Percentiles rank a stretch among this genome's conserved stretches.
Conservation (phyloP, 306 rosid species). For the Dalbergia oliveri region DNA sequence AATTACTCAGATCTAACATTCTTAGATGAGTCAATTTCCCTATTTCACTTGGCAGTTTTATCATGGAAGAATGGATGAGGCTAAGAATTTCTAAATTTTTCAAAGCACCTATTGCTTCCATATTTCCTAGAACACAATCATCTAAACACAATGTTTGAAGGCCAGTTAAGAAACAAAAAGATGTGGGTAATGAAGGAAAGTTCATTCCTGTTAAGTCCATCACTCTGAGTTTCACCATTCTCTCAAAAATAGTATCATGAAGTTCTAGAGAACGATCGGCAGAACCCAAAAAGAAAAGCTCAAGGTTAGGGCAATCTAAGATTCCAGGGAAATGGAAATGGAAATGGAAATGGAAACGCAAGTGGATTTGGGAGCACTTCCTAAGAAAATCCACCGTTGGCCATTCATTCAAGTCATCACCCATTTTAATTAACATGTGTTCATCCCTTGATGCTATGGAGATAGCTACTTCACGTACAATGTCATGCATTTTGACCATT, state of each 20-base stretch:
- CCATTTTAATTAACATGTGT: background rate
- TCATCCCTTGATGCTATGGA: background rate
- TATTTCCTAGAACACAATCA: background rate
- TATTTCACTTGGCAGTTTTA: background rate
- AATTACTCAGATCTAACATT: background rate
- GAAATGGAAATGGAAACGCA: fast-evolving
- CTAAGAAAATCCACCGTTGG: background rate
- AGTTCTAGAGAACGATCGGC: background rate
- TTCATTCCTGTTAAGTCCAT: background rate
- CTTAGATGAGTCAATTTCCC: background rate
- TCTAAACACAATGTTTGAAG: conserved; percentile 1
- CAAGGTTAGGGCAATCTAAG: background rate
- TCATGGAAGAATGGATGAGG: fast-evolving
- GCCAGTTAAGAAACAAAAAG: background rate
- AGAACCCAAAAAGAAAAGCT: background rate
- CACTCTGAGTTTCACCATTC: background rate
- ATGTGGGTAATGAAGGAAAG: background rate
- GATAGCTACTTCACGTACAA: conserved; percentile 26
- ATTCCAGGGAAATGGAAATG: background rate
- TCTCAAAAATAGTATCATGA: conserved; percentile 1
- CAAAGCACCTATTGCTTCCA: background rate
- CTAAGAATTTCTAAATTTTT: conserved; percentile 29
- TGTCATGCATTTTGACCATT: conserved; percentile 24
- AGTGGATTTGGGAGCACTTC: background rate
- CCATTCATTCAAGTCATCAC: background rate